phyloP scores from a whole-genome alignment of 2,329 filamentous ascomycete species.

The Alternaria triticimaculans region DNA sequence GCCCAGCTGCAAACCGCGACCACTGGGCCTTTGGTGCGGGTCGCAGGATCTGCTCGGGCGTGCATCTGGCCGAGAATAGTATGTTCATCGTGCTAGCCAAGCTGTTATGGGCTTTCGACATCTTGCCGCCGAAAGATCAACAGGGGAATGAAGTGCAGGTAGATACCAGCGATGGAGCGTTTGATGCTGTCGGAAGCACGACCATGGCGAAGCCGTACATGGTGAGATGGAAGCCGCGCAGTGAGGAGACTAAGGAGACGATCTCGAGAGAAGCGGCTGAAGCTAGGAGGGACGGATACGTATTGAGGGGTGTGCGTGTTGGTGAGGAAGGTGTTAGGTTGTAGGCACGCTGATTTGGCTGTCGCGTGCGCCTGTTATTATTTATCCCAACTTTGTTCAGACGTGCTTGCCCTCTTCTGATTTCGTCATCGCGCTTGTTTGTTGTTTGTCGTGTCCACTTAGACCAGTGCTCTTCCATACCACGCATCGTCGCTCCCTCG shows the following conservation, averaged over 20 bases:
- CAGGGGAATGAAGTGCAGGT: conserved; percentile 48
- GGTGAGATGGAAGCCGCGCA: conserved; percentile 33
- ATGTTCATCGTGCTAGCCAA: conserved; percentile 54
- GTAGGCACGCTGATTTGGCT: neutral
- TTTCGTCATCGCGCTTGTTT: neutral
- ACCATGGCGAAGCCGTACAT: conserved; percentile 44
- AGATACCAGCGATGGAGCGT: conserved; percentile 46
- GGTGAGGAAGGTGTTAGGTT: conserved; percentile 33
- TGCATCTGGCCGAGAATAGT: conserved; percentile 53
- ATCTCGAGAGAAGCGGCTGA: conserved; percentile 36
- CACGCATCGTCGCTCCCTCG: neutral
- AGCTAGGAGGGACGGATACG: conserved; percentile 41
- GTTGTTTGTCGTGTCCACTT: conserved; percentile 2
- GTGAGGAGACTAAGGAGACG: conserved; percentile 23
- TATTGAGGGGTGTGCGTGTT: conserved; percentile 40
- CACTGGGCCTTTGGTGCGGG: conserved; percentile 52
- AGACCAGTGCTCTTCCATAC: too few species aligned
- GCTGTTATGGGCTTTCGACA: conserved; percentile 57
- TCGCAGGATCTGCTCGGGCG: conserved; percentile 52
- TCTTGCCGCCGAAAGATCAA: conserved; percentile 47
- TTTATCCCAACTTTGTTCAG: neutral
- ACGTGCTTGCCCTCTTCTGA: neutral
- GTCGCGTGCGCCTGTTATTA: neutral
- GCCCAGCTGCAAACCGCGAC: conserved; percentile 44
- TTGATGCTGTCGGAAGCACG: conserved; percentile 35